phyloP scores from a whole-genome alignment of 176 grass and related monocot species.

The Ampelocalamus luodianensis region DNA sequence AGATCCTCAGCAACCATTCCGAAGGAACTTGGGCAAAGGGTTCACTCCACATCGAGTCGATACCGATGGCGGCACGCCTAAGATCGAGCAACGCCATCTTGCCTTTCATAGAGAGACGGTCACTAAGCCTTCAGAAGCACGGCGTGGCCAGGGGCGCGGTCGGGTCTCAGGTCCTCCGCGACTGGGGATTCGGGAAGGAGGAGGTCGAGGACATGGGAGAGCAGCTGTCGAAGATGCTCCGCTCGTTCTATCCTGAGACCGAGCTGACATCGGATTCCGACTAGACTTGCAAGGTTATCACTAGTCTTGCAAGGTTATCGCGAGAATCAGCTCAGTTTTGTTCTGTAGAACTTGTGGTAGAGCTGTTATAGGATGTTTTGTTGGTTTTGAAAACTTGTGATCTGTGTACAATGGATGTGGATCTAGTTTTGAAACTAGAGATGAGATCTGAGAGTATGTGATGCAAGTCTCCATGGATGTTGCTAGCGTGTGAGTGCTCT shows the following conservation, averaged over 20 bases:
- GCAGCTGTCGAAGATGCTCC: conserved; percentile 67
- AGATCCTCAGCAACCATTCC: conserved; percentile 43
- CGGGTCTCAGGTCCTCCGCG: conserved; percentile 56
- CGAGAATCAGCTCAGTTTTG: not conserved
- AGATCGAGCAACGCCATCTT: conserved; percentile 65
- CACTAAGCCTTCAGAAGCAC: conserved; percentile 57
- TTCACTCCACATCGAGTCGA: conserved; percentile 63
- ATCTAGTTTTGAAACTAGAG: not conserved
- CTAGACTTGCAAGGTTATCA: no score
- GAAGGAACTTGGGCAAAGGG: conserved; percentile 55
- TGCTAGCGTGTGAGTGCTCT: not conserved
- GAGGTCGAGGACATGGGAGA: conserved; percentile 86
- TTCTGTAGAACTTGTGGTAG: not conserved
- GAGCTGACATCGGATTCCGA: conserved; percentile 75
- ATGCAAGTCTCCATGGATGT: not conserved
- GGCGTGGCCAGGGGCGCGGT: conserved; percentile 57
- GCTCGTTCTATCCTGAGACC: conserved; percentile 41
- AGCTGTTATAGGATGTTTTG: not conserved
- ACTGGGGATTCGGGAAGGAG: conserved; percentile 86
- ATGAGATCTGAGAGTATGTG: conserved; percentile 1
- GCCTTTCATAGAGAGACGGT: conserved; percentile 76
- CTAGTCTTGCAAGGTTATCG: no score
- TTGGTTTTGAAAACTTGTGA: not conserved
- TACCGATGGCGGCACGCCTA: conserved; percentile 69
- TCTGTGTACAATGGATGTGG: not conserved